Evolutionary conservation across 345 rosid genomes (phyloP).

Genomic region (Adansonia digitata): DNA sequence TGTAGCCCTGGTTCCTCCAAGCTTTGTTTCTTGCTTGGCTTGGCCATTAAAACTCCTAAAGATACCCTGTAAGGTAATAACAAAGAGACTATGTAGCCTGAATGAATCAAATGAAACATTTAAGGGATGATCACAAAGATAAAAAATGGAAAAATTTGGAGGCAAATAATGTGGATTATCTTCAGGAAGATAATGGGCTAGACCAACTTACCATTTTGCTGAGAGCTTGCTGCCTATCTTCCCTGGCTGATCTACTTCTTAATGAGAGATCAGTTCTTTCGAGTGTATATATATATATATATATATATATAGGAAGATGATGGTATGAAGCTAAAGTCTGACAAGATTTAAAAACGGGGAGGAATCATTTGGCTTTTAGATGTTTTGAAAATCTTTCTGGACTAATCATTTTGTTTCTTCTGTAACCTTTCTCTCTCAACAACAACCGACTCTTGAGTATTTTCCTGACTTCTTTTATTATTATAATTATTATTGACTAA

Average conservation of each 20-base stretch:
- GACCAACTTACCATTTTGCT: constrained; percentile 25
- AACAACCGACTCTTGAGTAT: not conserved
- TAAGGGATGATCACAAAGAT: not conserved
- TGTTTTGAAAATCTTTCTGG: not conserved
- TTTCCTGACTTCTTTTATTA: not conserved
- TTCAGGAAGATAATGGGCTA: not conserved
- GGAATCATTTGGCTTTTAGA: constrained; percentile 25
- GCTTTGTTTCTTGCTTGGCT: constrained; percentile 22
- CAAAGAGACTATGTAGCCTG: not conserved
- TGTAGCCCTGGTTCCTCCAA: constrained; percentile 44
- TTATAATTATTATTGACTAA: not conserved
- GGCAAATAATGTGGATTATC: not conserved
- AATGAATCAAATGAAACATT: not conserved
- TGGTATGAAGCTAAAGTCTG: not conserved
- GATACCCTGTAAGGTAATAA: constrained; percentile 23
- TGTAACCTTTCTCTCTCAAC: not conserved
- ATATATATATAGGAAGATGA: constrained; percentile 11
- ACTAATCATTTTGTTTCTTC: constrained; percentile 5
- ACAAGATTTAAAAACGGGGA: constrained; percentile 1
- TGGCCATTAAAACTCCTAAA: constrained; percentile 24
- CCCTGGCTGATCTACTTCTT: not conserved
- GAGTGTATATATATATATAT: too few relatives aligned
- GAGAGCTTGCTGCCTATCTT: not conserved
- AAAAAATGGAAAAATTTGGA: not conserved
- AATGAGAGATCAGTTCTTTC: not conserved